phyloP scores from a whole-genome alignment of 768 basidiomycete species.

The Chalciporus pseudorubinellus region DNA sequence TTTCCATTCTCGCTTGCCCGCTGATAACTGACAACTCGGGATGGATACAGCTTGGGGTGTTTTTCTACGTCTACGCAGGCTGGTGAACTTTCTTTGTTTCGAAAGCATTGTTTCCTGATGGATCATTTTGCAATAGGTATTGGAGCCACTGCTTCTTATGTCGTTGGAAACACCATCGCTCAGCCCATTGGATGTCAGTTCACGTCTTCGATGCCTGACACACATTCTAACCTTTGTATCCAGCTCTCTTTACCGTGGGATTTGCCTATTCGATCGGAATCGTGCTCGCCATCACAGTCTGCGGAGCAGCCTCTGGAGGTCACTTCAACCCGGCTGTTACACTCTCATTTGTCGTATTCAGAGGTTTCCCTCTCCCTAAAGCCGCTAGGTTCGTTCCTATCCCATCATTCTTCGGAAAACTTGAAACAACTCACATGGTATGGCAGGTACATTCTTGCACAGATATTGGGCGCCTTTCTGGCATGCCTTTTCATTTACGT shows the following conservation, averaged over 20 bases:
- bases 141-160: conserved; percentile 51
- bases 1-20: not conserved
- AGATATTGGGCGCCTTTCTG: conserved; percentile 63
- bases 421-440: conserved; percentile 6
- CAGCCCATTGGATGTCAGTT: conserved; percentile 50
- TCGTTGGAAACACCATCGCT: conserved; percentile 45
- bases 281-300: conserved; percentile 53
- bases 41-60: conserved; percentile 50
- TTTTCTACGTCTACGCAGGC: conserved; percentile 59
- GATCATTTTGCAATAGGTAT: conserved; percentile 37
- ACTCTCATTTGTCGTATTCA: conserved; percentile 49
- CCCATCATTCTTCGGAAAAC: not conserved
- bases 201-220: not conserved
- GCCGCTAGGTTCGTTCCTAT: conserved; percentile 40
- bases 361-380: conserved; percentile 51
- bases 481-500: conserved; percentile 59
- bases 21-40: conserved; percentile 4
- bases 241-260: conserved; percentile 58
- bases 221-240: not conserved
- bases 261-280: conserved; percentile 59
- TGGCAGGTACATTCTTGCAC: conserved; percentile 61
- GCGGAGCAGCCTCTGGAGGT: conserved; percentile 53
- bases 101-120: not conserved
- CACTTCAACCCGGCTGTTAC: conserved; percentile 69
- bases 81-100: conserved; percentile 6